Evolutionary conservation across 805 yeast species (phyloP).

Genomic region (Nakazawaea ishiwadae): DNA sequence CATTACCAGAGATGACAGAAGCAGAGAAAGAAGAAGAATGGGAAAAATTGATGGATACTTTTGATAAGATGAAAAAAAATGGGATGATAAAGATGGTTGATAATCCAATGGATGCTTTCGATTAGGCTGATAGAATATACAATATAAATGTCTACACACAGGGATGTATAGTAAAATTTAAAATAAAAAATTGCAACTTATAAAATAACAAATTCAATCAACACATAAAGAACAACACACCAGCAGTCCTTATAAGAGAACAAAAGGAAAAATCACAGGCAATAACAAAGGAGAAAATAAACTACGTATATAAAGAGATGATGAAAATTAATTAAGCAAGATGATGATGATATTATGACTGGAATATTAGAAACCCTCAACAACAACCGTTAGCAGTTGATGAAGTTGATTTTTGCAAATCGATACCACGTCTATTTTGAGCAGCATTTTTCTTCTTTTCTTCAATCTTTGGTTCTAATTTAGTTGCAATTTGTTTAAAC

Average conservation of each 20-base stretch:
- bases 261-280: neutral
- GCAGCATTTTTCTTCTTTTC: neutral
- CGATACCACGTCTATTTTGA: conserved; percentile 7
- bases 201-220: neutral
- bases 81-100: conserved; percentile 13
- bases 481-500: conserved; percentile 46
- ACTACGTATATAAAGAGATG: neutral
- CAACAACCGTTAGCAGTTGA: conserved; percentile 10
- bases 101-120: conserved; percentile 10
- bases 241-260: too few relatives aligned
- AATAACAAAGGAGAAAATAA: neutral
- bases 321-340: neutral
- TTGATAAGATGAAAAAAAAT: conserved; percentile 10
- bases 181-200: neutral
- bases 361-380: neutral
- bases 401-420: conserved; percentile 7
- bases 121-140: neutral
- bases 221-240: neutral
- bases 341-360: neutral
- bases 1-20: conserved; percentile 10
- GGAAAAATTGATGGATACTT: conserved; percentile 12
- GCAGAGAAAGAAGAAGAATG: conserved; percentile 13
- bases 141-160: neutral
- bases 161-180: neutral
- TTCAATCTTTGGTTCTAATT: conserved; percentile 22